phyloP scores from a whole-genome alignment of 768 basidiomycete species.

The Dentipellis fragilis region DNA sequence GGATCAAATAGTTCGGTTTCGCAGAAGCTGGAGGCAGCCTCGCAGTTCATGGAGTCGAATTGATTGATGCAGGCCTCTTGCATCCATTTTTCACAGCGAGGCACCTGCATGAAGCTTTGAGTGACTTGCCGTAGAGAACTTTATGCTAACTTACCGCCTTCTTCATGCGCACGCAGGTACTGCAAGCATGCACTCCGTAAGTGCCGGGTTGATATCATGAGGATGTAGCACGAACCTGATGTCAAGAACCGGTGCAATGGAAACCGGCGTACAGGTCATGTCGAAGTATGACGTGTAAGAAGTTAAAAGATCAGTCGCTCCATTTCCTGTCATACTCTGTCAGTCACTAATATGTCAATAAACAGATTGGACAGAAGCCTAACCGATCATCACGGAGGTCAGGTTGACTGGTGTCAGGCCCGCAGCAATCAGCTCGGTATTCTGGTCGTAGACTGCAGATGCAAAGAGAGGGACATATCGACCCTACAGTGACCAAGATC shows the following conservation, averaged over 20 bases:
- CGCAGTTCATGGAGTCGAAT: conserved; percentile 34
- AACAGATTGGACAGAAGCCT: neutral
- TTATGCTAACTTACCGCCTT: neutral
- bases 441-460: conserved; percentile 31
- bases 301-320: conserved; percentile 29
- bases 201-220: neutral
- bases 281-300: conserved; percentile 36
- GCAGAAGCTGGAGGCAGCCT: conserved; percentile 32
- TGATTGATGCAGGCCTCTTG: conserved; percentile 32
- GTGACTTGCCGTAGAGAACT: neutral
- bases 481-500: conserved; percentile 21
- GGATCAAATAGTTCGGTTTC: neutral
- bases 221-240: conserved; percentile 26
- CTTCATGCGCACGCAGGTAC: conserved; percentile 10
- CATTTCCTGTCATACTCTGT: conserved; percentile 25
- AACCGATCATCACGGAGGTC: conserved; percentile 41
- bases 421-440: conserved; percentile 27
- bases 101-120: conserved; percentile 29
- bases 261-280: conserved; percentile 42
- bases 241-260: conserved; percentile 20
- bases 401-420: conserved; percentile 43
- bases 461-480: conserved; percentile 44
- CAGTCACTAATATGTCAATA: neutral
- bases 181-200: neutral
- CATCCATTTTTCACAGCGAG: conserved; percentile 32